Conservation (phyloP, 1,284 basidiomycete genomes). For the Singerocomus inundabilis region DNA sequence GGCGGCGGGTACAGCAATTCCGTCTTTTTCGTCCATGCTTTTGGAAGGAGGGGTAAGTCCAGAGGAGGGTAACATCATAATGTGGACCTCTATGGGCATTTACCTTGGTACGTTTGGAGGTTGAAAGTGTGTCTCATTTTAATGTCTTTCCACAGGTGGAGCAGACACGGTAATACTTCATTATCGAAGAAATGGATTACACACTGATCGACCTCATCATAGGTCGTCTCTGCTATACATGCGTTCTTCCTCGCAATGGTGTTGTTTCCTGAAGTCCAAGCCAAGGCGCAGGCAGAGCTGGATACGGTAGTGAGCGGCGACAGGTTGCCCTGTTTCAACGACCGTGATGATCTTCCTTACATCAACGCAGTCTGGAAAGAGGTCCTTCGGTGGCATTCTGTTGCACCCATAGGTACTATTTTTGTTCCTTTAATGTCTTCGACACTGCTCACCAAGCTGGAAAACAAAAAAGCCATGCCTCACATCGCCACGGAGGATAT, state of each 20-base stretch:
- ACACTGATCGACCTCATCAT: not conserved
- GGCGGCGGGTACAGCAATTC: constrained; percentile 38
- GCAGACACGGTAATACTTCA: constrained; percentile 20
- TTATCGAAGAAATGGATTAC: constrained; percentile 2
- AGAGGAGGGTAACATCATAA: constrained; percentile 27
- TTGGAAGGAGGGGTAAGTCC: constrained; percentile 10
- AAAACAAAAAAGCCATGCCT: constrained; percentile 25
- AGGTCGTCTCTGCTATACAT: constrained; percentile 40
- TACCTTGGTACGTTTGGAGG: constrained; percentile 12
- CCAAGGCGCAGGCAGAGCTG: constrained; percentile 25
- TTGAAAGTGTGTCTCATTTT: not conserved
- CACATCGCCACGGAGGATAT: constrained; percentile 41
- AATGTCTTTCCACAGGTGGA: constrained; percentile 18
- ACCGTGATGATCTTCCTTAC: constrained; percentile 24
- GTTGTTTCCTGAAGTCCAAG: constrained; percentile 25
- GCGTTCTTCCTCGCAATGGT: constrained; percentile 30
- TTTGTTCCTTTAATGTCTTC: not conserved
- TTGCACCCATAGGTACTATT: constrained; percentile 14
- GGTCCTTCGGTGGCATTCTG: constrained; percentile 23
- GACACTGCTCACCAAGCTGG: constrained; percentile 20
- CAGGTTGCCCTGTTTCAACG: constrained; percentile 20
- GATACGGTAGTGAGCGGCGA: constrained; percentile 22
- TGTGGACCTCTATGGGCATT: constrained; percentile 18
- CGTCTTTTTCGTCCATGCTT: constrained; percentile 37
- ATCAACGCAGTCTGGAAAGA: constrained; percentile 28